Conservation (phyloP, 192 early-diverging fungal genomes). For the Coemansia pectinata region DNA sequence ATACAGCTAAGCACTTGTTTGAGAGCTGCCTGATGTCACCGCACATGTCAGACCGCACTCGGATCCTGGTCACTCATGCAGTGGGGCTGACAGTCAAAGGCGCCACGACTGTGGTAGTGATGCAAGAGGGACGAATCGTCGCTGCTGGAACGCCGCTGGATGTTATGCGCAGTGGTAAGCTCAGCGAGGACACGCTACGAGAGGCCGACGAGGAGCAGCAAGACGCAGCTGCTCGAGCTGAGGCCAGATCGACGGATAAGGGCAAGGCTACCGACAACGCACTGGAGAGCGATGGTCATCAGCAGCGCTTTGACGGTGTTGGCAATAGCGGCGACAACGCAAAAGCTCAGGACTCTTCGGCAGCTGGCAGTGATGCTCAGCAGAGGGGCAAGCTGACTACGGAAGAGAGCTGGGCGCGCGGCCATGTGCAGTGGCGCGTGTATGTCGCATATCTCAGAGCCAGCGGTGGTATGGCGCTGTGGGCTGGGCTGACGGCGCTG, state of each 20-base stretch:
- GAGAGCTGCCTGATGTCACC: conserved; percentile 84
- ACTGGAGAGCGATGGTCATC: conserved; percentile 1
- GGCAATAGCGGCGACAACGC: conserved; percentile 29
- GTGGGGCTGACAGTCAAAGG: conserved; percentile 73
- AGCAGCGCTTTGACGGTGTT: conserved; percentile 30
- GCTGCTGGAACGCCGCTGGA: conserved; percentile 69
- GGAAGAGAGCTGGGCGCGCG: conserved; percentile 79
- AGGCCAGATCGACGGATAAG: conserved; percentile 7
- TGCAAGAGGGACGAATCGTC: conserved; percentile 69
- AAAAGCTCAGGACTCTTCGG: conserved; percentile 31
- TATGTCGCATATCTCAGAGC: conserved; percentile 76
- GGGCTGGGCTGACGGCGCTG: conserved; percentile 53
- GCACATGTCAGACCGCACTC: conserved; percentile 79
- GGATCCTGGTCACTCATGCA: conserved; percentile 81
- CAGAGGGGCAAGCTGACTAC: conserved; percentile 66
- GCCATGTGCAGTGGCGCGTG: conserved; percentile 71
- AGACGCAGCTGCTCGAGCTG: conserved; percentile 21
- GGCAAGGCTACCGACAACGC: conserved; percentile 39
- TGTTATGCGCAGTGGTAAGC: conserved; percentile 64
- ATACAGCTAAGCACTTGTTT: conserved; percentile 80
- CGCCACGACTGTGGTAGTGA: conserved; percentile 64
- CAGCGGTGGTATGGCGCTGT: conserved; percentile 65
- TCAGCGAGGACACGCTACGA: conserved; percentile 66
- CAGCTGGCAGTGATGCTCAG: not conserved
- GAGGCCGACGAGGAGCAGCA: conserved; percentile 64